Conservation (phyloP, 2,329 filamentous ascomycete species). For the Penicillium vulpinum region DNA sequence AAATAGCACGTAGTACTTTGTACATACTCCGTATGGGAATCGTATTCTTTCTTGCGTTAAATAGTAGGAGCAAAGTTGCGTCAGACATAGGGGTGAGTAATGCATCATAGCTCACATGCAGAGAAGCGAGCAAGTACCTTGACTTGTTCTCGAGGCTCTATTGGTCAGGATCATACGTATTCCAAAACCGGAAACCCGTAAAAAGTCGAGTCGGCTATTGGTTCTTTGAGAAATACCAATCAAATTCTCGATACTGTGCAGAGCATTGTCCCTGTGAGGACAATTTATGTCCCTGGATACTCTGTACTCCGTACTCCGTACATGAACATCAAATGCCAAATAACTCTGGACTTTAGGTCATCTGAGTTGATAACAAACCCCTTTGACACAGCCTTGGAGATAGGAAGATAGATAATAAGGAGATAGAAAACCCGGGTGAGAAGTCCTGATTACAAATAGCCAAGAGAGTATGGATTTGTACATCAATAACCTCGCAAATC, state of each 20-base stretch:
- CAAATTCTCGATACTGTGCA: neutral
- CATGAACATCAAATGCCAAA: neutral
- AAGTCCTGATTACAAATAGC: neutral
- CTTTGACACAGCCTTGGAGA: neutral
- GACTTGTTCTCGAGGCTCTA: neutral
- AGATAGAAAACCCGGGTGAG: neutral
- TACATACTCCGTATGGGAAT: neutral
- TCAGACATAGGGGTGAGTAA: neutral
- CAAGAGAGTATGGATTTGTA: neutral
- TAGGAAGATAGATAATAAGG: neutral
- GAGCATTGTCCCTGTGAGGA: neutral
- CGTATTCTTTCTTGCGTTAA: neutral
- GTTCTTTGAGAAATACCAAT: neutral
- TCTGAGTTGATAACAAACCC: neutral
- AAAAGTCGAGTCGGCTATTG: neutral
- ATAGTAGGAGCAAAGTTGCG: no score
- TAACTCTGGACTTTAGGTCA: neutral
- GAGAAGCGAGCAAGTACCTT: neutral
- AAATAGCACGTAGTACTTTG: neutral
- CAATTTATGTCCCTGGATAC: neutral
- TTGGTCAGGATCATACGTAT: neutral
- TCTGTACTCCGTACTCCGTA: no score
- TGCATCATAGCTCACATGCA: neutral
- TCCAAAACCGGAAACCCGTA: neutral
- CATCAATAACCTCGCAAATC: neutral